Evolutionary conservation across 2,329 filamentous ascomycete species (phyloP).

Genomic region (Penicillium sp.): DNA sequence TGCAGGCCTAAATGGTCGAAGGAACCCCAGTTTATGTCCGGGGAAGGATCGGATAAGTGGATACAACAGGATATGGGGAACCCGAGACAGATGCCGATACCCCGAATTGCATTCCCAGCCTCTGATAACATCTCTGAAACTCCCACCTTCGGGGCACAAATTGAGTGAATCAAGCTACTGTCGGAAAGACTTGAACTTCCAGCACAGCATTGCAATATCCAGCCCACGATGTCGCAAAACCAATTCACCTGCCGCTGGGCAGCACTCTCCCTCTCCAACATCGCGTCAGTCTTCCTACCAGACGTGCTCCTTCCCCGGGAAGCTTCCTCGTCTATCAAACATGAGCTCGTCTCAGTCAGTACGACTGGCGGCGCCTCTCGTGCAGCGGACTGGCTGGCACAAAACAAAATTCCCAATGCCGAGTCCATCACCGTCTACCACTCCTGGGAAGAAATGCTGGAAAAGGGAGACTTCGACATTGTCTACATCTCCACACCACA

Average conservation of each 20-base stretch:
- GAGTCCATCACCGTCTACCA: conserved; percentile 18
- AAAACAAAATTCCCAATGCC: conserved; percentile 20
- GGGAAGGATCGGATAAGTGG: neutral
- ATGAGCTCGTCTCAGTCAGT: conserved; percentile 23
- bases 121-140: conserved; percentile 1
- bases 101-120: neutral
- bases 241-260: conserved; percentile 20
- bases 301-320: conserved; percentile 20
- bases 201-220: conserved; percentile 1
- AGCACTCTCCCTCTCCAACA: conserved; percentile 19
- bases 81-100: neutral
- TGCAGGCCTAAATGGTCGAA: conserved; percentile 1
- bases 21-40: neutral
- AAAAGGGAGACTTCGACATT: conserved; percentile 26
- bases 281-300: conserved; percentile 23
- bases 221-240: conserved; percentile 4
- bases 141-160: neutral
- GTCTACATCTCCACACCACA: conserved; percentile 31
- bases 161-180: neutral
- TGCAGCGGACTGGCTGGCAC: conserved; percentile 20
- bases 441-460: conserved; percentile 25
- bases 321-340: conserved; percentile 11
- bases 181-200: conserved; percentile 1
- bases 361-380: conserved; percentile 19
- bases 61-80: conserved; percentile 3